phyloP scores from a whole-genome alignment of 1,139 yeast genomes.

The Zygosaccharomyces sapae region DNA sequence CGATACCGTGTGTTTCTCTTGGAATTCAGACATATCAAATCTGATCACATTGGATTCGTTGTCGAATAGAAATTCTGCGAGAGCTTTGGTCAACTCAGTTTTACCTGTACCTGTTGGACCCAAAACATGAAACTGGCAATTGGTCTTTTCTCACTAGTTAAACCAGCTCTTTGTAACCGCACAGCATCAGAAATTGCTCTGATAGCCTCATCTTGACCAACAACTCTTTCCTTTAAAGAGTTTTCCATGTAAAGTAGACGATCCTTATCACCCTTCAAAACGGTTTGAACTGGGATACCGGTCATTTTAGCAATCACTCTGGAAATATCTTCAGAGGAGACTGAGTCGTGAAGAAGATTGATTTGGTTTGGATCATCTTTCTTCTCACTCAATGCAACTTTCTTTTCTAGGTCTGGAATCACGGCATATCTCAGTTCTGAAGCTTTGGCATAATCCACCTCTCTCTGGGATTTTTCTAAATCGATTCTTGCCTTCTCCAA shows the following conservation, averaged over 20 bases:
- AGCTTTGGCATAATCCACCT: conserved; percentile 81
- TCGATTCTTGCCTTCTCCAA: conserved; percentile 81
- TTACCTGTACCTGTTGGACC: conserved; percentile 99
- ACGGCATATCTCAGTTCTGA: conserved; percentile 83
- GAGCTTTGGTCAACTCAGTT: conserved; percentile 86
- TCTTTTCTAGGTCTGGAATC: conserved; percentile 72
- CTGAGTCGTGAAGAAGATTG: conserved; percentile 77
- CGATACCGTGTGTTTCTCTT: conserved; percentile 86
- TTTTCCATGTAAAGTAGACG: conserved; percentile 83
- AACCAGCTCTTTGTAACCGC: conserved; percentile 91
- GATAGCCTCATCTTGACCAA: conserved; percentile 95
- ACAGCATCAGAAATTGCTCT: conserved; percentile 89
- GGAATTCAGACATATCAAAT: conserved; percentile 97
- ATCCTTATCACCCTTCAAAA: conserved; percentile 92
- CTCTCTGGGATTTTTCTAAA: conserved; percentile 75
- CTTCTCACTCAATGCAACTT: conserved; percentile 50
- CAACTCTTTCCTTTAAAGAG: conserved; percentile 68
- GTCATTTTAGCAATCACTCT: conserved; percentile 90
- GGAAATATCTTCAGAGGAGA: conserved; percentile 90
- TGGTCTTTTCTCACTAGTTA: conserved; percentile 89
- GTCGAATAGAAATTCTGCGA: conserved; percentile 87
- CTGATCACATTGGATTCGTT: conserved; percentile 81
- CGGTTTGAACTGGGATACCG: conserved; percentile 89
- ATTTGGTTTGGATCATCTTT: conserved; percentile 34
- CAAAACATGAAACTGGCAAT: conserved; percentile 90